Evolutionary conservation across 805 yeast species (phyloP), one percentile per base, ranked within the genome.

Genomic region (Wickerhamomyces tratensis): DNA sequence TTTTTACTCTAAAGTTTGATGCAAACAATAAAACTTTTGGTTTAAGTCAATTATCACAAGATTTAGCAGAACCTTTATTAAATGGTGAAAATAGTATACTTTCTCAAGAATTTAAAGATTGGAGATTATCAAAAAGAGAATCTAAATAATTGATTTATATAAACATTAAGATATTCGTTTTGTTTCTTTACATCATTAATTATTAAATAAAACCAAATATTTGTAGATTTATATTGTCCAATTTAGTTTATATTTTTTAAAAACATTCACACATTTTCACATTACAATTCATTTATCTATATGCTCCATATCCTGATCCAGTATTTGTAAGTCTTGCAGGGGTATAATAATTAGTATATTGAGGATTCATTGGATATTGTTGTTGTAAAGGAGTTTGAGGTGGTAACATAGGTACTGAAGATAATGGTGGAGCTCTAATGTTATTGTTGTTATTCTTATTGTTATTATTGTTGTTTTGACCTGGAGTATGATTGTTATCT

Each of bases 1-100:
- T 76, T 1, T 77, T 73, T 68, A 65, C 71, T 43, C 62, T 79
- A 46, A 68, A 71, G n/a, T 85, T 72, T 54, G 77, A 76, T 49
- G 72, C 82, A 2, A 63, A 66, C 8, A 71, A 74, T 30, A 71
- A 74, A 42, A 67, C 78, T 25, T 71, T 82, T 41, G 63, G 72
- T 14, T 62, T 83, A 48, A 59, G 62, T 10, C 76, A 74, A 50
- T 67, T 80, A 40, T 48, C 69, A 9, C 61, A 61, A 30, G 57
- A 57, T 7, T 56, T 54, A 5, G 65, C 74, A 12, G 51, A 49
- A 45, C 67, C 56, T 45, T 57, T 65, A 33, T 58, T 63, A 41
- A 59, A 58, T 41, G 72, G 67, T 39, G 70, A 51, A 37, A 56
- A 47, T 53, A 70, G 53, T 4, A 64, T 79, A 15, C 46, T 83